phyloP scores from a whole-genome alignment of 2,329 filamentous ascomycete species.

The Annulohypoxylon truncatum region DNA sequence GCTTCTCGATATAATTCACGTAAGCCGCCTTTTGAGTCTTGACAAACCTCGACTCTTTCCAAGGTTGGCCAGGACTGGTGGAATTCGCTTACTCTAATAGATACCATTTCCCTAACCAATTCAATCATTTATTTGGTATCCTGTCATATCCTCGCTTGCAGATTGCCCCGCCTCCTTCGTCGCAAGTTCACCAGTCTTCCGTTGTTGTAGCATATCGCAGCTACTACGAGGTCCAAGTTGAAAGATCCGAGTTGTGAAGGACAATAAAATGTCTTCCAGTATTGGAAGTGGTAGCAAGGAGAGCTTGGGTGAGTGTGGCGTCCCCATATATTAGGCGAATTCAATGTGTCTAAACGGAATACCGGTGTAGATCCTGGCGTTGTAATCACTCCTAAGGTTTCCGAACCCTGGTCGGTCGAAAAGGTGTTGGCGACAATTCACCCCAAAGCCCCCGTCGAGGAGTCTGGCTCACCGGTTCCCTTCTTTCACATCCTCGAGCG shows the following conservation, averaged over 20 bases:
- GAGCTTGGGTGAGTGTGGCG: conserved; percentile 24
- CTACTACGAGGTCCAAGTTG: neutral
- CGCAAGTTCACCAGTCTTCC: neutral
- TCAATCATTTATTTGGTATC: neutral
- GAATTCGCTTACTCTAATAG: neutral
- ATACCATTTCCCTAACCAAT: neutral
- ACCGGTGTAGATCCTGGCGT: conserved; percentile 50
- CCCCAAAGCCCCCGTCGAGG: conserved; percentile 66
- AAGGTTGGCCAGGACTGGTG: conserved; percentile 2
- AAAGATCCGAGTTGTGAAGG: neutral
- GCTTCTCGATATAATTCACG: neutral
- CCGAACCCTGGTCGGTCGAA: conserved; percentile 65
- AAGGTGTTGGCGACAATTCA: conserved; percentile 74
- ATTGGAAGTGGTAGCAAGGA: conserved; percentile 12
- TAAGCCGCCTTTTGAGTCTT: conserved; percentile 17
- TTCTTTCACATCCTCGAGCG: conserved; percentile 96
- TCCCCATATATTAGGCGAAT: neutral
- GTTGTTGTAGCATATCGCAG: neutral
- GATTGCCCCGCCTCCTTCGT: neutral
- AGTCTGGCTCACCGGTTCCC: conserved; percentile 78
- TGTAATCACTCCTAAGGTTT: conserved; percentile 54
- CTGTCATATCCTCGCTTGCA: neutral
- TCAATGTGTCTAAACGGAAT: conserved; percentile 15
- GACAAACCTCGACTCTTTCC: conserved; percentile 13
- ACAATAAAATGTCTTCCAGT: conserved; percentile 21